Evolutionary conservation across 148 eudicot species (phyloP).

Genomic region (Selenicereus undatus): DNA sequence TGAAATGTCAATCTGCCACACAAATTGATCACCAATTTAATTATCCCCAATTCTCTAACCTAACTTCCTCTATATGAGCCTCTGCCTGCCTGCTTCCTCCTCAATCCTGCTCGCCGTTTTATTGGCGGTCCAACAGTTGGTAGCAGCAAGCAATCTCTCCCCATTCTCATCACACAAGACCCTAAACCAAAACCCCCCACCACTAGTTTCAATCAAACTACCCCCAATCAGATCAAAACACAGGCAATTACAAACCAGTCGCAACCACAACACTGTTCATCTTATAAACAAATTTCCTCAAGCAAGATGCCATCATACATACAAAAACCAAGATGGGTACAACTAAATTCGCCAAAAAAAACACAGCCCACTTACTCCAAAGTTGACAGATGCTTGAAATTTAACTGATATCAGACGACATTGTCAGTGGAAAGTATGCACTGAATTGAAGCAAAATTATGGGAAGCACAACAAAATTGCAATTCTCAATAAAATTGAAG

Average conservation of each 20-base stretch:
- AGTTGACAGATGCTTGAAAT: background rate
- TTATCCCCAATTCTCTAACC: slow-evolving; percentile 37
- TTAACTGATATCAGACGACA: slow-evolving; percentile 51
- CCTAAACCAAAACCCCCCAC: slow-evolving; percentile 30
- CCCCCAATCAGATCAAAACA: slow-evolving; percentile 28
- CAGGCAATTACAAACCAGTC: slow-evolving; percentile 24
- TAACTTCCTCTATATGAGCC: slow-evolving; percentile 98
- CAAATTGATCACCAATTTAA: slow-evolving; percentile 26
- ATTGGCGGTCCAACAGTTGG: slow-evolving; percentile 85
- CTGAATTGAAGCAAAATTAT: background rate
- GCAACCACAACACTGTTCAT: slow-evolving; percentile 31
- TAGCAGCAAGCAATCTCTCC: slow-evolving; percentile 55
- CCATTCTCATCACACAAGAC: slow-evolving; percentile 47
- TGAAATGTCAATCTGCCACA: slow-evolving; percentile 36
- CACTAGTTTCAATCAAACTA: slow-evolving; percentile 26
- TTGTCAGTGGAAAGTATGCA: slow-evolving; percentile 16
- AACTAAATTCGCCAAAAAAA: slow-evolving; percentile 3
- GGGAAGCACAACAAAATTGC: background rate
- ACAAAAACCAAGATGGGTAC: slow-evolving; percentile 14
- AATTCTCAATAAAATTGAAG: background rate
- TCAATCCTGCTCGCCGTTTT: slow-evolving; percentile 76
- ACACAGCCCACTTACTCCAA: background rate
- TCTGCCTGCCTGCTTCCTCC: slow-evolving; percentile 97
- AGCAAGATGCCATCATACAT: slow-evolving; percentile 28
- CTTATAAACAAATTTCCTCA: slow-evolving; percentile 18